These are phyloP conservation scores for Tetrapisispora iriomotensis DNA, from an alignment of 805 yeast genomes.

Conservation along the genomic window DNA sequence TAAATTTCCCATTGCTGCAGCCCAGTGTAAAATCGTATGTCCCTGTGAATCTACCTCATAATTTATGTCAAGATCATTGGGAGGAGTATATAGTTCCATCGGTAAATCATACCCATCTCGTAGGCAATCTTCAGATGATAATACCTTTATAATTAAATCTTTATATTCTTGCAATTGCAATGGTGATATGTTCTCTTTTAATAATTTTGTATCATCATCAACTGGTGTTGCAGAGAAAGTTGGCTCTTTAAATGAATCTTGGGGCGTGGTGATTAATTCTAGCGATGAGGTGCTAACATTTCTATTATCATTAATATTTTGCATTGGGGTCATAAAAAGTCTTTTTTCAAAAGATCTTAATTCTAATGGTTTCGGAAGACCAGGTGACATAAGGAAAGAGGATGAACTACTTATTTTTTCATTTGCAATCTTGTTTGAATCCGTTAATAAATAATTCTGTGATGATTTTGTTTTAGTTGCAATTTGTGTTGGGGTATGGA, in stretches of 20 bases:
- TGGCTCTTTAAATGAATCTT: neutral
- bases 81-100: slow-evolving; percentile 42
- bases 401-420: neutral
- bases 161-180: slow-evolving; percentile 18
- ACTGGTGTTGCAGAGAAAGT: neutral
- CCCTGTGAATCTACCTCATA: slow-evolving; percentile 71
- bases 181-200: neutral
- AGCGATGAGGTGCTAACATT: neutral
- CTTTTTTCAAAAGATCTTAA: neutral
- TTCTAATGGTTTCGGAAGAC: neutral
- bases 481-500: slow-evolving; percentile 6
- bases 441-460: slow-evolving; percentile 19
- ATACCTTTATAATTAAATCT: slow-evolving; percentile 19
- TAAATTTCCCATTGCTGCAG: slow-evolving; percentile 63
- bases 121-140: slow-evolving; percentile 26
- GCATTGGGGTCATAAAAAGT: neutral
- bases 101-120: slow-evolving; percentile 22
- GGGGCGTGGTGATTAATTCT: too few species aligned
- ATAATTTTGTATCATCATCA: neutral
- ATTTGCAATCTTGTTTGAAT: neutral
- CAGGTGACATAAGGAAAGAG: neutral
- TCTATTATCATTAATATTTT: neutral
- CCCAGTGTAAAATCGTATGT: slow-evolving; percentile 79
- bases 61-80: slow-evolving; percentile 53
- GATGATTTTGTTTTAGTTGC: slow-evolving; percentile 16